A percentile compares a stretch with the other conserved stretches of the same genome.
phyloP scores from a whole-genome alignment of 2,329 filamentous ascomycete species.

The Colletotrichum gigasporum region DNA sequence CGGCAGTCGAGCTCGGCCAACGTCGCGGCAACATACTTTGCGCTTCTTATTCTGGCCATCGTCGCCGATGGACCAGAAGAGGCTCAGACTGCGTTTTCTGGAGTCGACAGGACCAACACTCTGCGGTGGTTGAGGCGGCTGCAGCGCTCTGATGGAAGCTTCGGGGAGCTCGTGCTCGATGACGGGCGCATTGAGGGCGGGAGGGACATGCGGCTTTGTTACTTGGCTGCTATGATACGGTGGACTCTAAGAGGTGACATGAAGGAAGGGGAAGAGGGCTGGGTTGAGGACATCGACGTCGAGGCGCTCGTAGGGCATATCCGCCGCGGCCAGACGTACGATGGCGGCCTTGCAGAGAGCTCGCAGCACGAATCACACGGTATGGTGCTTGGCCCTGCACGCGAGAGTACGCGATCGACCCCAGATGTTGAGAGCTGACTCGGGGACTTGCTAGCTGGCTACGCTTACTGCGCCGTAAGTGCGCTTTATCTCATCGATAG shows the following conservation, averaged over 20 bases:
- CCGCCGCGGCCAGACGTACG: slow-evolving; percentile 76
- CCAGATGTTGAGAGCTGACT: slow-evolving; percentile 20
- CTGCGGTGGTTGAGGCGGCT: slow-evolving; percentile 78
- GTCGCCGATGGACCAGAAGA: slow-evolving; percentile 49
- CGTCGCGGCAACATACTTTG: slow-evolving; percentile 89
- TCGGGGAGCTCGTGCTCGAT: slow-evolving; percentile 81
- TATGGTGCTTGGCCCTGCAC: slow-evolving; percentile 47
- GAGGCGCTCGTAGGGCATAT: slow-evolving; percentile 77
- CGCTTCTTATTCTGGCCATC: slow-evolving; percentile 75
- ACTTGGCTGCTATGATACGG: slow-evolving; percentile 81
- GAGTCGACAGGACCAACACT: slow-evolving; percentile 74
- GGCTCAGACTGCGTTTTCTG: slow-evolving; percentile 59
- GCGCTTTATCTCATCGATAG: slow-evolving; percentile 80
- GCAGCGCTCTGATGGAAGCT: slow-evolving; percentile 88
- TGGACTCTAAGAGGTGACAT: slow-evolving; percentile 79
- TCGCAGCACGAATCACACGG: slow-evolving; percentile 81
- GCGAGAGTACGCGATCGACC: too few species aligned
- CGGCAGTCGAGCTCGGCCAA: slow-evolving; percentile 66
- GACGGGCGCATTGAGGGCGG: slow-evolving; percentile 74
- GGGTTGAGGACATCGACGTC: slow-evolving; percentile 78
- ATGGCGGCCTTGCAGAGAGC: slow-evolving; percentile 84
- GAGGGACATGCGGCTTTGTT: slow-evolving; percentile 87
- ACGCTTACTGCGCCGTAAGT: slow-evolving; percentile 87
- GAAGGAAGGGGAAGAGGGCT: slow-evolving; percentile 58
- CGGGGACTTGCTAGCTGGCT: slow-evolving; percentile 73